These are phyloP conservation scores for Lachnellula arida DNA, from an alignment of 2,329 filamentous ascomycete genomes.

Conservation along the genomic window DNA sequence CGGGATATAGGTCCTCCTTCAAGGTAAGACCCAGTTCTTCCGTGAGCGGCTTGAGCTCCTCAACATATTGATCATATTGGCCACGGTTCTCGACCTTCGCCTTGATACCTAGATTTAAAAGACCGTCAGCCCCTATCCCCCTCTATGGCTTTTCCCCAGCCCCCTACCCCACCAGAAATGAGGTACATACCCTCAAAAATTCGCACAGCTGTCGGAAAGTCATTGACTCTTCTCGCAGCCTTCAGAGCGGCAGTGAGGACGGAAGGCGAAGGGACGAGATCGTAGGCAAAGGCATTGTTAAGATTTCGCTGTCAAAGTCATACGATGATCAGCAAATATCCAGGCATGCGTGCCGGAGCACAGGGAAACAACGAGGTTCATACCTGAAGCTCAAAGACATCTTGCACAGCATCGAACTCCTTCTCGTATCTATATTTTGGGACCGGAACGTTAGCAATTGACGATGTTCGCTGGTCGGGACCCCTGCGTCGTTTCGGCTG, in stretches of 20 bases:
- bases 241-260: conserved; percentile 89
- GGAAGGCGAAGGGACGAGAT: conserved; percentile 91
- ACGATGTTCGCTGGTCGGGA: conserved; percentile 21
- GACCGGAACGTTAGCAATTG: conserved; percentile 37
- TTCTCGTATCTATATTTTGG: conserved; percentile 79
- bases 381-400: conserved; percentile 99
- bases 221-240: conserved; percentile 93
- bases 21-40: conserved; percentile 89
- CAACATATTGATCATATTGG: conserved; percentile 95
- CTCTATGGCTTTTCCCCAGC: neutral
- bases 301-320: conserved; percentile 66
- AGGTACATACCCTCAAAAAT: conserved; percentile 85
- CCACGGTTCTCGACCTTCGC: conserved; percentile 98
- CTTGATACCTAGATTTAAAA: conserved; percentile 71
- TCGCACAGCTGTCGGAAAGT: conserved; percentile 96
- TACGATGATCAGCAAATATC: conserved; percentile 25
- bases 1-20: conserved; percentile 90
- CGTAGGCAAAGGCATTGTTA: conserved; percentile 99
- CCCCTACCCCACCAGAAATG: neutral
- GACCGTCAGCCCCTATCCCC: conserved; percentile 13
- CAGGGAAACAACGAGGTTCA: conserved; percentile 26
- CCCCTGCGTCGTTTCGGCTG: conserved; percentile 14
- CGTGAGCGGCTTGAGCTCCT: conserved; percentile 85
- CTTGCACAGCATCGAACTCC: conserved; percentile 95
- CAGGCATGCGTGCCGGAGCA: conserved; percentile 6